Conservation (phyloP, 2,329 filamentous ascomycete species). For the Thielaviopsis euricoi region DNA sequence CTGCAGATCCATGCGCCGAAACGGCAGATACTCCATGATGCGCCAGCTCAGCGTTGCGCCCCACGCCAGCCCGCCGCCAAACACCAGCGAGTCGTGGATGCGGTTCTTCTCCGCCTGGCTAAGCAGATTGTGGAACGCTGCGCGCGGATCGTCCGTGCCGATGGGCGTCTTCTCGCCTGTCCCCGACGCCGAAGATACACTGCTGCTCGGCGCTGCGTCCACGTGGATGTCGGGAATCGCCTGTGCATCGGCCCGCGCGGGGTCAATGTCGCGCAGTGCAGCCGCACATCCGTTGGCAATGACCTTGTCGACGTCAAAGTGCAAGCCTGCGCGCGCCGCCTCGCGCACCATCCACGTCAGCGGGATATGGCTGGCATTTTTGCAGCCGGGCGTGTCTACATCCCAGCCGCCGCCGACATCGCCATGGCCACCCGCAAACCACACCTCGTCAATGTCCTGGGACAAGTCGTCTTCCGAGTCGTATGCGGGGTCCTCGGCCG, state of each 20-base stretch:
- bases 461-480: constrained; percentile 30
- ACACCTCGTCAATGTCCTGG: constrained; percentile 66
- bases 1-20: constrained; percentile 64
- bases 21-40: constrained; percentile 68
- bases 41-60: constrained; percentile 52
- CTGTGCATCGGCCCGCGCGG: background rate
- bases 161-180: background rate
- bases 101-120: constrained; percentile 35
- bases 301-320: constrained; percentile 53
- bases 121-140: constrained; percentile 40
- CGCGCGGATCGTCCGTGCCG: background rate
- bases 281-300: constrained; percentile 46
- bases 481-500: constrained; percentile 17
- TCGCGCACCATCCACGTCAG: constrained; percentile 54
- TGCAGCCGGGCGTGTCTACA: constrained; percentile 28
- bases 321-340: constrained; percentile 45
- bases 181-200: constrained; percentile 1
- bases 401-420: constrained; percentile 69
- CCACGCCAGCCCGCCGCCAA: constrained; percentile 38
- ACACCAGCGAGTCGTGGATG: constrained; percentile 58
- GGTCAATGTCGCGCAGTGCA: constrained; percentile 6
- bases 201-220: constrained; percentile 16
- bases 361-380: constrained; percentile 51
- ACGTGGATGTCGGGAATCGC: constrained; percentile 21
- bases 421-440: constrained; percentile 65